These are phyloP conservation scores for Cordyceps sp. DNA, from an alignment of 2,329 filamentous ascomycete species.

Conservation along the genomic window DNA sequence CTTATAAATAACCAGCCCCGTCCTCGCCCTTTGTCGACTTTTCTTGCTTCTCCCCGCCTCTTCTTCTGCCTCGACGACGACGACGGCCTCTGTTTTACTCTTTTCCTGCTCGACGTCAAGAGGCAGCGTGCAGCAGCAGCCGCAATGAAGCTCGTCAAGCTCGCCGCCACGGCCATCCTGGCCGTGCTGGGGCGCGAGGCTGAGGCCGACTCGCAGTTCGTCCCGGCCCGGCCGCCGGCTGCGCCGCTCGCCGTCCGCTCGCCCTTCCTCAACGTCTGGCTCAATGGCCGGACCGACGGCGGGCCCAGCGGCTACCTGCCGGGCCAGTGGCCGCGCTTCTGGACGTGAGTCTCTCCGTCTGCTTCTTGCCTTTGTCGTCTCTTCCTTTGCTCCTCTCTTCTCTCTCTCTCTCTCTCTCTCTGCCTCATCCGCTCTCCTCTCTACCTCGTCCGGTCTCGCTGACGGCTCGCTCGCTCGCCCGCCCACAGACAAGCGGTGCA, in stretches of 20 bases:
- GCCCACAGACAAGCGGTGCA: constrained; percentile 23
- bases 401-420: too few species aligned
- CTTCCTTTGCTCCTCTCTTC: too few species aligned
- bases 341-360: constrained; percentile 33
- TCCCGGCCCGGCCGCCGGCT: constrained; percentile 47
- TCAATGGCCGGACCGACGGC: constrained; percentile 41
- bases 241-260: constrained; percentile 58
- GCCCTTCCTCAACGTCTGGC: constrained; percentile 60
- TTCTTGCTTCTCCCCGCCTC: too few species aligned
- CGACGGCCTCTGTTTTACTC: too few species aligned
- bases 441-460: too few species aligned
- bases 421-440: too few species aligned
- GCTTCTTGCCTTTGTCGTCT: not conserved
- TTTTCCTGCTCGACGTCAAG: too few species aligned
- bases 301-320: constrained; percentile 50
- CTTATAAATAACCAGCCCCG: too few species aligned
- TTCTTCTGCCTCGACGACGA: not conserved
- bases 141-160: constrained; percentile 9
- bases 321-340: constrained; percentile 53
- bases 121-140: too few species aligned
- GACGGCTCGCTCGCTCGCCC: too few species aligned
- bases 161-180: constrained; percentile 6
- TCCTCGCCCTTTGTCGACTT: too few species aligned
- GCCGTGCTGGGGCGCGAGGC: constrained; percentile 5
- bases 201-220: constrained; percentile 33